Base-by-base conservation (phyloP, 805 yeast genomes). In the Candida pini region DNA sequence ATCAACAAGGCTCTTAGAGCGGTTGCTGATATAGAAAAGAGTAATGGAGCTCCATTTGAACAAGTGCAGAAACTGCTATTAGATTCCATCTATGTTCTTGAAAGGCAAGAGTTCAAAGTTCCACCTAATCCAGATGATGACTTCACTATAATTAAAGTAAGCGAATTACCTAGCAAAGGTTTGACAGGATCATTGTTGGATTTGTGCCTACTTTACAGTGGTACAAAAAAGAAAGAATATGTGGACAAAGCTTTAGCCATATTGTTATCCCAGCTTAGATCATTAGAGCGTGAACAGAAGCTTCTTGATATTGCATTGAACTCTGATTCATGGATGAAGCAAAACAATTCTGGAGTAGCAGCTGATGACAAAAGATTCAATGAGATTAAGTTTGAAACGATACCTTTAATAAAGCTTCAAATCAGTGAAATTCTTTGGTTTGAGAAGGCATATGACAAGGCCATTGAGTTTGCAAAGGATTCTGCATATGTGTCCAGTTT, bases 371-470 rank as follows among this genome's bases (percentile, higher is more conserved):
- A n/a, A n/a, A 41, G 62, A 30, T 26, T 51, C 2, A 35, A 40
- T 26, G 52, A 49, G 31, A 30, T 61, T 7, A 47, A 49, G 31
- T 49, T 38, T 26, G 63, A 60, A 34, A 39, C 40, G 24, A 51
- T 56, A 5, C 69, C 73, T 6, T 40, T 67, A 29, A 34, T 69
- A 23, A 64, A 64, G 43, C 53, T 63, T 24, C 65, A 68, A 41
- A 48, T 68, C 6, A 62, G 71, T 28, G 73, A 69, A 42, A 43
- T 69, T 5, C 39, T 68, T 2, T 68, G 69, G 63, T 47, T 47
- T 22, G 54, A 60, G 21, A 57, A 58, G 1, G 34, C 58, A 3
- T 43, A 53, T 3, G 27, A 44, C 5, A 54, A 60, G 28, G 65
- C 73, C 0, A 51, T 68, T n/a, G 62, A 62, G 37, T 58, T 66